Conservation (phyloP, 192 early-diverging fungal species). For the Podila verticillata region DNA sequence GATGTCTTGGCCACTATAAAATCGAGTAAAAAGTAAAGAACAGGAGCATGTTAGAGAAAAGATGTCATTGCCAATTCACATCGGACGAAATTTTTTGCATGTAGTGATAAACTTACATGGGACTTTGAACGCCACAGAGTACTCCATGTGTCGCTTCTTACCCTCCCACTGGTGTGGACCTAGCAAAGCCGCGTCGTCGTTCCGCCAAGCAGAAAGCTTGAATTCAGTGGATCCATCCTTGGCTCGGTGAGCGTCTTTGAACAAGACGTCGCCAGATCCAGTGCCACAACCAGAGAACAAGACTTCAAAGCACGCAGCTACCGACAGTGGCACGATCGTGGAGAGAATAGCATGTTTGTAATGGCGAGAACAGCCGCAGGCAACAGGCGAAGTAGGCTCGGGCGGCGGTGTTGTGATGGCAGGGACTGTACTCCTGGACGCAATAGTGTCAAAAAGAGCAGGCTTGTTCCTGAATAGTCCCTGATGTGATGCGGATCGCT, state of each 20-base stretch:
- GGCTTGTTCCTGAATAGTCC: neutral
- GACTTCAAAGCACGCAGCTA: conserved; percentile 27
- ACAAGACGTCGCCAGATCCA: conserved; percentile 15
- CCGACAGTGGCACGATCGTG: conserved; percentile 11
- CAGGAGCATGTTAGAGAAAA: too few relatives aligned
- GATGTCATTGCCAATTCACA: neutral
- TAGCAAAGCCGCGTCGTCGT: neutral
- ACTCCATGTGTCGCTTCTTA: conserved; percentile 19
- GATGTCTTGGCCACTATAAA: conserved; percentile 36
- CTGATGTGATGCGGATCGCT: neutral
- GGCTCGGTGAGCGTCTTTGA: conserved; percentile 15
- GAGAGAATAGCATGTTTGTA: conserved; percentile 23
- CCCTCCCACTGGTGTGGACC: neutral
- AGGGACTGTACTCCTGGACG: neutral
- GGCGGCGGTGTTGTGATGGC: neutral
- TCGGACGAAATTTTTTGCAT: neutral
- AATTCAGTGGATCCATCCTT: conserved; percentile 29
- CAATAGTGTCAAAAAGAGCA: neutral
- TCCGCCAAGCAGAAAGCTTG: conserved; percentile 27
- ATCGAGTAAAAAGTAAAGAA: neutral
- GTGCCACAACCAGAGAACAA: conserved; percentile 24
- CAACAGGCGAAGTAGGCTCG: neutral
- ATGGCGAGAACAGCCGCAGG: conserved; percentile 26
- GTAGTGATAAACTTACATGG: conserved; percentile 7
- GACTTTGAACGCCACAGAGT: conserved; percentile 31